Percentiles rank a stretch among this genome's conserved stretches.
phyloP scores from a whole-genome alignment of 176 grass and related monocot species.

The Oryza nivara region DNA sequence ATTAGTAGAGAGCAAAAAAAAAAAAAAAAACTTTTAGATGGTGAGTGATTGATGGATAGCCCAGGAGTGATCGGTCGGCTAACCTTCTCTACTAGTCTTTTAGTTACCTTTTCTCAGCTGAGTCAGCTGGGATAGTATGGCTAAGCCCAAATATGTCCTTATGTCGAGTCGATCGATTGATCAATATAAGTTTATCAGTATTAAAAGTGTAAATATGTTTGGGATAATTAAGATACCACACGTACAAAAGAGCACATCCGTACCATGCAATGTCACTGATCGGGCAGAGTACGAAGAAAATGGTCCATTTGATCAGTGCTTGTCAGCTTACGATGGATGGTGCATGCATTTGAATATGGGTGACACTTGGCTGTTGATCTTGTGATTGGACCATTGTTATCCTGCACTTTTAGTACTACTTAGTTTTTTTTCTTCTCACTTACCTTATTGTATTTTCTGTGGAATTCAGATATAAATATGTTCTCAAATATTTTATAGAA shows the following conservation, averaged over 20 bases:
- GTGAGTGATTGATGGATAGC: not conserved
- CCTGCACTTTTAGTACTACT: not conserved
- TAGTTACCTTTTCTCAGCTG: not conserved
- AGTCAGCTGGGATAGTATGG: not conserved
- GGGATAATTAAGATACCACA: not conserved
- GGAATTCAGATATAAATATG: not conserved
- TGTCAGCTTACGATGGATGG: not conserved
- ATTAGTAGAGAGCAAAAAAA: not conserved
- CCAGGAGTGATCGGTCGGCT: not conserved
- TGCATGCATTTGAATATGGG: not conserved
- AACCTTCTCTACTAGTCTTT: not conserved
- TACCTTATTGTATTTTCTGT: not conserved
- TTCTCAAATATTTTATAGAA: too few relatives aligned
- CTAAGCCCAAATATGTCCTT: constrained; percentile 16
- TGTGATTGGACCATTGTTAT: not conserved
- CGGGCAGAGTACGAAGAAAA: not conserved
- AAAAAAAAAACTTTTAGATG: constrained; percentile 11
- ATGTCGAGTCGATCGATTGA: not conserved
- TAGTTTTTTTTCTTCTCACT: not conserved
- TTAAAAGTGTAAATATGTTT: not conserved
- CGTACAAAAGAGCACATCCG: not conserved
- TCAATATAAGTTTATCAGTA: not conserved
- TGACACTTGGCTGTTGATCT: not conserved
- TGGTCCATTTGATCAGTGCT: not conserved
- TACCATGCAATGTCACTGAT: not conserved